Percentiles rank a stretch among this genome's conserved stretches.
Evolutionary conservation across 164 flowering plant species (phyloP).

Genomic region (Piper longum): DNA sequence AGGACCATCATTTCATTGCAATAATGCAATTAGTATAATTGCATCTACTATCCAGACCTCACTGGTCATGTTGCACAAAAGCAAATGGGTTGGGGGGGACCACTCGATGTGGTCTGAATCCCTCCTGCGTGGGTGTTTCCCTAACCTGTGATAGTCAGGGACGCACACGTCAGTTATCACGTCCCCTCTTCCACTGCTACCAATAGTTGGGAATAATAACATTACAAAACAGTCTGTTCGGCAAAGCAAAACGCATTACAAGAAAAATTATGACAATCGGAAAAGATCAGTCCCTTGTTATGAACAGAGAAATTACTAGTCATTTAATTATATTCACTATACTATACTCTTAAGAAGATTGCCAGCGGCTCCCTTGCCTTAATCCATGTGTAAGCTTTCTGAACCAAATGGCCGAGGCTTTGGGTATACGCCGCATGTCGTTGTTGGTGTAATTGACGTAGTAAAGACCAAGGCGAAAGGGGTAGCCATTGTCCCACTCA

Average conservation of each 20-base stretch:
- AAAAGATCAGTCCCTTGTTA: background rate
- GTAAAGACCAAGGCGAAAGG: constrained; percentile 22
- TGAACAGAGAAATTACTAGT: background rate
- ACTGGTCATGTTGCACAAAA: too few species aligned
- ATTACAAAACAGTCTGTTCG: too few species aligned
- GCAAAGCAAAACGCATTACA: background rate
- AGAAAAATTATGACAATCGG: background rate
- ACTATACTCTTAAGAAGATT: constrained; percentile 4
- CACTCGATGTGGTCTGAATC: too few species aligned
- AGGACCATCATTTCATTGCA: too few species aligned
- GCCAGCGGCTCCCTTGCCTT: background rate
- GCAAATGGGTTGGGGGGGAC: too few species aligned
- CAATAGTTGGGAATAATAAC: too few species aligned
- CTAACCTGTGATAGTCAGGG: too few species aligned
- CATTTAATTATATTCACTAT: background rate
- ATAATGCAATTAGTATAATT: too few species aligned
- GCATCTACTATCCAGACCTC: too few species aligned
- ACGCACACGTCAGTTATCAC: too few species aligned
- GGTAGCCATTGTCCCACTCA: constrained; percentile 27
- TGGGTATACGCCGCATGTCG: constrained; percentile 20
- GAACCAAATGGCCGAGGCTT: constrained; percentile 36
- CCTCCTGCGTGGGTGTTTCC: too few species aligned
- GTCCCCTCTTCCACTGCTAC: too few species aligned
- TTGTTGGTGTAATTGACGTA: constrained; percentile 21
- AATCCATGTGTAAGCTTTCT: background rate